phyloP scores from a whole-genome alignment of 441 rosid species.

The Populus tomentosa region DNA sequence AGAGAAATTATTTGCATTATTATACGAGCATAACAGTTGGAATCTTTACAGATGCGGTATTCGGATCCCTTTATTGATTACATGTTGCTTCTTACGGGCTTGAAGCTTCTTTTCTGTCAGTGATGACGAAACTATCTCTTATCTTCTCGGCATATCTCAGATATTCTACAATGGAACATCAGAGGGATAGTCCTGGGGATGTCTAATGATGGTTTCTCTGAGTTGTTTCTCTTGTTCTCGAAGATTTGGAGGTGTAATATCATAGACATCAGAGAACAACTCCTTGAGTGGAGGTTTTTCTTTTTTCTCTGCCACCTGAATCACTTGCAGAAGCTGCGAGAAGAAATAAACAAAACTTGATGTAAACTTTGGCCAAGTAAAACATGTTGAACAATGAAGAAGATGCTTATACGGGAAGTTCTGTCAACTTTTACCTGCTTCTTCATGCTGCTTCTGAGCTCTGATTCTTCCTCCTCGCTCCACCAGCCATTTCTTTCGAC shows the following conservation, averaged over 20 bases:
- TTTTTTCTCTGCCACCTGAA: conserved; percentile 60
- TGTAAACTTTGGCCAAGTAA: not conserved
- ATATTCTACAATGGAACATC: conserved; percentile 44
- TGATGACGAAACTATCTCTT: not conserved
- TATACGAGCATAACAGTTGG: not conserved
- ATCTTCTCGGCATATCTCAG: not conserved
- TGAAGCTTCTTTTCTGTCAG: not conserved
- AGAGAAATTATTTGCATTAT: not conserved
- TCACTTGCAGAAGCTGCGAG: conserved; percentile 57
- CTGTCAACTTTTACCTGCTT: conserved; percentile 46
- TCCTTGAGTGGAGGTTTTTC: conserved; percentile 62
- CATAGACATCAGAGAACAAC: conserved; percentile 72
- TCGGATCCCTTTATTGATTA: not conserved
- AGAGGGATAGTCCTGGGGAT: conserved; percentile 65
- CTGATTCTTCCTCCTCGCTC: conserved; percentile 52
- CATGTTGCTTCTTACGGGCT: not conserved
- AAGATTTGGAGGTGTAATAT: conserved; percentile 59
- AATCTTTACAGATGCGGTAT: not conserved
- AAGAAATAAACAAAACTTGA: not conserved
- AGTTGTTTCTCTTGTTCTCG: conserved; percentile 57
- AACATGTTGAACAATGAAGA: not conserved
- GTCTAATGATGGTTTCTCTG: conserved; percentile 42
- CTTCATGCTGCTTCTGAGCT: conserved; percentile 53
- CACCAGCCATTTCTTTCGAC: conserved; percentile 73
- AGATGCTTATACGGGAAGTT: not conserved